A percentile compares a stretch with the other conserved stretches of the same genome.
Conservation (phyloP, 441 rosid species). For the Populus tomentosa region DNA sequence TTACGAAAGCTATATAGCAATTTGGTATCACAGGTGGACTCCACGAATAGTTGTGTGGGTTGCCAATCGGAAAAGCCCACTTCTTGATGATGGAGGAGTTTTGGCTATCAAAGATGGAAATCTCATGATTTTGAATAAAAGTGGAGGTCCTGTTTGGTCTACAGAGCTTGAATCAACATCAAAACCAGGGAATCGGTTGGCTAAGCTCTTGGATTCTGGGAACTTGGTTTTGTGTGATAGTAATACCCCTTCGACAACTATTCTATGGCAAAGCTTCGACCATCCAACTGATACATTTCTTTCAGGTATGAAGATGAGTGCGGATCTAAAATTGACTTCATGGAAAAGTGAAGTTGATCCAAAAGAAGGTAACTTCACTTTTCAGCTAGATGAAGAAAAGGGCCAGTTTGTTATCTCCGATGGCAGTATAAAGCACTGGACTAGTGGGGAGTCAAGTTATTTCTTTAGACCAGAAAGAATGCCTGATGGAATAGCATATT, state of each 20-base stretch:
- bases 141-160: conserved; percentile 6
- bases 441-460: background rate
- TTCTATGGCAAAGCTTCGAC: too few relatives aligned
- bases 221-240: conserved; percentile 25
- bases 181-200: background rate
- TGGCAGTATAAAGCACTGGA: rapidly evolving
- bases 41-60: too few relatives aligned
- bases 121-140: conserved; percentile 8
- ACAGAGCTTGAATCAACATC: background rate
- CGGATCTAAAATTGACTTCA: background rate
- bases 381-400: background rate
- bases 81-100: too few relatives aligned
- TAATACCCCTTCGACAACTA: too few relatives aligned
- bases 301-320: background rate
- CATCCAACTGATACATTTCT: background rate
- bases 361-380: too few relatives aligned
- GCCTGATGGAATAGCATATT: background rate
- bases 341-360: background rate
- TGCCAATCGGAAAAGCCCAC: too few relatives aligned
- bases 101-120: too few relatives aligned
- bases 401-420: background rate
- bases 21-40: too few relatives aligned
- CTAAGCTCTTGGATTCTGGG: conserved; percentile 30
- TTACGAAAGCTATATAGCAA: too few relatives aligned
- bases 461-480: background rate